Conservation (phyloP, 805 yeast genomes). For the Torulaspora maleeae region DNA sequence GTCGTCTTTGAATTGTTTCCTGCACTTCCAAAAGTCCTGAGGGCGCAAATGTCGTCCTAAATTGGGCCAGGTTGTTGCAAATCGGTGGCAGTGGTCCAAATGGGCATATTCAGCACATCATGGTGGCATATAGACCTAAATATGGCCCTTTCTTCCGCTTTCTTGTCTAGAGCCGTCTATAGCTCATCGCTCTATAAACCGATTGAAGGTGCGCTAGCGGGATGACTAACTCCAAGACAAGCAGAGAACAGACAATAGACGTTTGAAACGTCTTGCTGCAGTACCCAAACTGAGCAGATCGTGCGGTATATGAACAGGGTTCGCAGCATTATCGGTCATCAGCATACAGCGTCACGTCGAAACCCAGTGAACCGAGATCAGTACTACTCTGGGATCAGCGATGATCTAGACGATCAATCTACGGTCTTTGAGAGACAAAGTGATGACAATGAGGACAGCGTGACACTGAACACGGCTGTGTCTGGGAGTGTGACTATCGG, state of each 20-base stretch:
- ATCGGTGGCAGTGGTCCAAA: too few species aligned
- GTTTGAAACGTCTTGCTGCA: background rate
- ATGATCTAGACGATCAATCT: conserved; percentile 17
- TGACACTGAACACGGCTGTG: conserved; percentile 19
- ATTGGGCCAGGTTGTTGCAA: too few species aligned
- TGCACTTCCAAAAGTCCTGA: background rate
- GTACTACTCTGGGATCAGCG: background rate
- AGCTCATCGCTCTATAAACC: conserved; percentile 1
- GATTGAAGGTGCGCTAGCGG: background rate
- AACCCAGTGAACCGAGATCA: conserved; percentile 1
- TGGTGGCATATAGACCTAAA: too few species aligned
- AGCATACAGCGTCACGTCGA: background rate
- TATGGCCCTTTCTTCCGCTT: background rate
- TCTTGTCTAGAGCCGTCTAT: background rate
- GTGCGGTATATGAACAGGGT: conserved; percentile 11
- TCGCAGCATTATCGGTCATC: conserved; percentile 11
- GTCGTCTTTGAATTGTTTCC: too few species aligned
- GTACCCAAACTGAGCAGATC: background rate
- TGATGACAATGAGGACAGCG: conserved; percentile 13
- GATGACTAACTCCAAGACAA: background rate
- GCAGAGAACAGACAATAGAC: background rate
- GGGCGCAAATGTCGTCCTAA: background rate
- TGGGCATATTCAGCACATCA: too few species aligned
- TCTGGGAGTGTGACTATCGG: conserved; percentile 31
- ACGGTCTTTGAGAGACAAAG: conserved; percentile 16